Percentiles rank a stretch among this genome's conserved stretches.
Conservation (phyloP, 2,329 filamentous ascomycete species). For the Fusarium tuaranense region DNA sequence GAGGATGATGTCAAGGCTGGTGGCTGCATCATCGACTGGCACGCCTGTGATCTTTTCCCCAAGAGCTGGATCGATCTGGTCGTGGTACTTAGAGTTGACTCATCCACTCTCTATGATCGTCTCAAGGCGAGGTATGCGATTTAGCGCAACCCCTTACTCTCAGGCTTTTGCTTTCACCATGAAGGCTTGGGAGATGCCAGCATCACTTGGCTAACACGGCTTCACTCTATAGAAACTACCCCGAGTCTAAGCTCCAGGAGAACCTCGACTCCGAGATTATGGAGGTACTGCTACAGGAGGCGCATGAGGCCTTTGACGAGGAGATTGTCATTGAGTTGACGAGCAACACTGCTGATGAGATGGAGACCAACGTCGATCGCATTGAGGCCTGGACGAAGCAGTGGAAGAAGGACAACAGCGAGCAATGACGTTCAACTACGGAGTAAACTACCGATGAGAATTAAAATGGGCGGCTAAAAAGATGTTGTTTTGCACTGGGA, state of each 20-base stretch:
- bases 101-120: conserved; percentile 85
- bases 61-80: conserved; percentile 95
- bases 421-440: conserved; percentile 8
- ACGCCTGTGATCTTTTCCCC: conserved; percentile 95
- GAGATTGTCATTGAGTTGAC: conserved; percentile 89
- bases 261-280: conserved; percentile 98
- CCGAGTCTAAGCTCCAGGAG: conserved; percentile 89
- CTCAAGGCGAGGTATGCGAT: conserved; percentile 74
- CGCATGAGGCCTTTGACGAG: conserved; percentile 85
- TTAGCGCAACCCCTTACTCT: not conserved
- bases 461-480: not conserved
- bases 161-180: not conserved
- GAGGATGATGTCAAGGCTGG: conserved; percentile 83
- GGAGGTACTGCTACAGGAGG: conserved; percentile 92
- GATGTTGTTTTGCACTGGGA: not conserved
- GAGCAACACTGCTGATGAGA: conserved; percentile 85
- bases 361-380: conserved; percentile 88
- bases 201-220: conserved; percentile 2
- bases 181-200: not conserved
- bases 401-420: conserved; percentile 78
- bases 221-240: conserved; percentile 72
- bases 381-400: conserved; percentile 84
- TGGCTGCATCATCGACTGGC: conserved; percentile 96
- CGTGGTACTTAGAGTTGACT: conserved; percentile 87
- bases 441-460: not conserved